phyloP scores from a whole-genome alignment of 176 grass and related monocot species.

The Carex littledalei region DNA sequence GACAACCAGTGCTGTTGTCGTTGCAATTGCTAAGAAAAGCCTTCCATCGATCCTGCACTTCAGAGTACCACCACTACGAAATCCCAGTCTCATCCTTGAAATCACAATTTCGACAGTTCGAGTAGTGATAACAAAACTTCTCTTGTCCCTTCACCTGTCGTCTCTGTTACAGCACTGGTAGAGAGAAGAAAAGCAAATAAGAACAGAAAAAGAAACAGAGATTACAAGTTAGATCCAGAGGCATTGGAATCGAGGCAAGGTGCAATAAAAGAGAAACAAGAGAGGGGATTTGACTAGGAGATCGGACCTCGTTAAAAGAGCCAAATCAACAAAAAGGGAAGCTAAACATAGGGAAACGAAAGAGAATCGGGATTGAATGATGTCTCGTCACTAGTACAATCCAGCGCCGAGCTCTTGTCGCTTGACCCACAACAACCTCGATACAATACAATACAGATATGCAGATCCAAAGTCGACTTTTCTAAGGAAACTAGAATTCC shows the following conservation, averaged over 20 bases:
- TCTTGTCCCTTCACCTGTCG: background rate
- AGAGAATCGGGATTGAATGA: slow-evolving; percentile 16
- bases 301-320: background rate
- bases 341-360: slow-evolving; percentile 22
- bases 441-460: background rate
- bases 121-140: background rate
- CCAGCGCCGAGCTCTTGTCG: slow-evolving; percentile 24
- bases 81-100: background rate
- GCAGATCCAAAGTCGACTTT: slow-evolving; percentile 3
- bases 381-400: slow-evolving; percentile 12
- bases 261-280: slow-evolving; percentile 18
- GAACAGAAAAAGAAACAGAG: background rate
- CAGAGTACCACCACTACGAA: background rate
- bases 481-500: background rate
- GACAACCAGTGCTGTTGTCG: background rate
- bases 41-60: background rate
- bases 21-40: background rate
- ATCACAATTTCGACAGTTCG: background rate
- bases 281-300: background rate
- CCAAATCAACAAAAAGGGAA: slow-evolving; percentile 6
- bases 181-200: background rate
- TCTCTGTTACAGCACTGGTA: background rate
- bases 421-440: slow-evolving; percentile 26
- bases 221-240: slow-evolving; percentile 9
- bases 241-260: slow-evolving; percentile 13